Evolutionary conservation across 2,329 filamentous ascomycete species (phyloP), one percentile per base, ranked within the genome.

Genomic region (Sporothrix curviconia): DNA sequence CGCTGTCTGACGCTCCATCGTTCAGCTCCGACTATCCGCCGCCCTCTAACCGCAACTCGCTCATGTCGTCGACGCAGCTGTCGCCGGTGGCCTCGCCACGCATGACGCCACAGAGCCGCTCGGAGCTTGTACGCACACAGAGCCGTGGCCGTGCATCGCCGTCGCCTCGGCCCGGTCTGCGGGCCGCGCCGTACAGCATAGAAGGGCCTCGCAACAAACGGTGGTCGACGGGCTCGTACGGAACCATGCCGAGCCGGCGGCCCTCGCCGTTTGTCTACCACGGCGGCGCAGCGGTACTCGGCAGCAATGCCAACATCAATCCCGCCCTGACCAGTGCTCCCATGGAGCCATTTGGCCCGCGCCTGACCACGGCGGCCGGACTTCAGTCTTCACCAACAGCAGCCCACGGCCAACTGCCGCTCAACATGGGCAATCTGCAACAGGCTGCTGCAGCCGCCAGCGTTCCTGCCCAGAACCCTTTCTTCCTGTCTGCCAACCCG

Each of bases 191-290:
- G 1, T 90, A 90, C 71, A 85, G 75, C 52, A 77, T 89, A 52
- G 86, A 90, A 46, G 80, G 78, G 54, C 77, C 76, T 46, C 80
- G 85, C 61, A 83, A 78, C 67, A 90, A 90, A 76, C 78, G 87
- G 63, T 91, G 87, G 87, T 90, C 87, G 19, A 90, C 87, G 3
- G 87, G 86, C 14, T 89, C 85, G 3, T 89, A 86, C 59, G 84
- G 79, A 19, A 79, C 83, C 1, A 70, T 75, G 19, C 76, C 76
- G 24, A 81, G 73, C 65, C 74, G 80, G 57, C 76, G 84, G 32
- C 77, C 79, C 25, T 78, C 83, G 32, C 79, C 85, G 2, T 83
- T 84, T 62, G 76, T 85, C 43, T 85, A 85, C 68, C 80, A 86
- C 62, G 44, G 36, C 7, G 39, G 52, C 6, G 34, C 42, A 1